phyloP scores from a whole-genome alignment of 192 early-diverging fungal genomes.

The Coemansia sp. region DNA sequence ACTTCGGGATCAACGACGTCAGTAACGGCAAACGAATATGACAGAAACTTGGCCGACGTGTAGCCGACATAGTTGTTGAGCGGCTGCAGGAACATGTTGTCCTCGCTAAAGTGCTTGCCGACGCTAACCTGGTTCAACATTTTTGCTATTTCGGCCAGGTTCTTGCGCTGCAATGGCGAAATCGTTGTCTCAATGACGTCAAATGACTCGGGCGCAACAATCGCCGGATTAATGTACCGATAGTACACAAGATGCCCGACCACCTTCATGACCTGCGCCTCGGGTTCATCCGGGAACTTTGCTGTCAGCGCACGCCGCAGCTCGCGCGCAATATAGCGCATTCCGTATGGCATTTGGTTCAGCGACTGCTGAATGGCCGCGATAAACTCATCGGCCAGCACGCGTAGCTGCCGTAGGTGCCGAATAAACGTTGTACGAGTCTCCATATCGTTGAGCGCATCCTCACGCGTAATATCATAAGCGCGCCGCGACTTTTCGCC shows the following conservation, averaged over 20 bases:
- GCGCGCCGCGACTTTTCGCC: conserved; percentile 76
- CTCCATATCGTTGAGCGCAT: conserved; percentile 82
- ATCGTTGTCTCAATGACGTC: conserved; percentile 89
- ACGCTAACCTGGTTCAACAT: conserved; percentile 95
- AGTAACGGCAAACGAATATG: conserved; percentile 85
- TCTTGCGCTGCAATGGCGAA: conserved; percentile 88
- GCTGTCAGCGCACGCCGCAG: conserved; percentile 70
- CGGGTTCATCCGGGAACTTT: conserved; percentile 81
- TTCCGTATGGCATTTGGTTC: conserved; percentile 89
- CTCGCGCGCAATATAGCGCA: conserved; percentile 94
- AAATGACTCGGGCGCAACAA: conserved; percentile 95
- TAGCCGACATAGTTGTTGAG: conserved; percentile 82
- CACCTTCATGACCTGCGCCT: conserved; percentile 79
- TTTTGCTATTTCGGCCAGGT: conserved; percentile 93
- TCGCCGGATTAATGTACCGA: conserved; percentile 97
- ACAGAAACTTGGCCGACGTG: conserved; percentile 73
- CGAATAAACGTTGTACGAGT: conserved; percentile 65
- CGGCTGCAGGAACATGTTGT: conserved; percentile 68
- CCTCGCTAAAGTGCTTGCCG: conserved; percentile 72
- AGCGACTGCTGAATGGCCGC: conserved; percentile 75
- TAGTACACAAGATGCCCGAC: conserved; percentile 97
- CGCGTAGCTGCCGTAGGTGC: conserved; percentile 73
- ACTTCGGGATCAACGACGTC: conserved; percentile 85
- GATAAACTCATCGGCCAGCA: conserved; percentile 84
- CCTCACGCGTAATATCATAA: conserved; percentile 74